Conservation (phyloP, 2,329 filamentous ascomycete genomes). For the Aspergillus fumigatiaffinis region DNA sequence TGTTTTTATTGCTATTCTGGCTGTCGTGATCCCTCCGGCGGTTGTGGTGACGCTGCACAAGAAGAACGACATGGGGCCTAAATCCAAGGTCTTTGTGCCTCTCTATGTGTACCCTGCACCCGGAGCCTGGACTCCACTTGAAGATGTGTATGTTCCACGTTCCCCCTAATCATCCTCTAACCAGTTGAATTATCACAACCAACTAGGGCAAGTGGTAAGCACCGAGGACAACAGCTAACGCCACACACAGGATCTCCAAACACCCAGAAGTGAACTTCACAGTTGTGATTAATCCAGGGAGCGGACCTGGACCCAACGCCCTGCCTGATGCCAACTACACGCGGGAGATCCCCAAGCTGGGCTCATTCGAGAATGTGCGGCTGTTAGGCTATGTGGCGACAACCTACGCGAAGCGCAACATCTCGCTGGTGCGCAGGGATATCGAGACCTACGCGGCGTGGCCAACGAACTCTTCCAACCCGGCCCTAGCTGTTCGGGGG, state of each 20-base stretch:
- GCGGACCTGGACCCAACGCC: constrained; percentile 42
- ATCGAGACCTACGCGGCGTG: constrained; percentile 46
- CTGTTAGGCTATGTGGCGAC: constrained; percentile 50
- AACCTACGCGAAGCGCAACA: constrained; percentile 43
- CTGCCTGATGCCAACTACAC: constrained; percentile 44
- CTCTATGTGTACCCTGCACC: constrained; percentile 48
- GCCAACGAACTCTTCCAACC: constrained; percentile 33
- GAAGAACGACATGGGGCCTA: constrained; percentile 33
- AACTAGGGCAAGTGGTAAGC: background rate
- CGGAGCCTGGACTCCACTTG: constrained; percentile 46
- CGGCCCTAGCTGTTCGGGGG: constrained; percentile 41
- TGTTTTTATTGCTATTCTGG: constrained; percentile 28
- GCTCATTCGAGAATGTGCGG: constrained; percentile 44
- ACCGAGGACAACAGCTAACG: constrained; percentile 17
- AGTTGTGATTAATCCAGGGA: constrained; percentile 48
- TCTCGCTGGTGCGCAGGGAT: constrained; percentile 42
- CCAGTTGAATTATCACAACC: constrained; percentile 1
- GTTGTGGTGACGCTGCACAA: constrained; percentile 32
- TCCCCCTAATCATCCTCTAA: background rate
- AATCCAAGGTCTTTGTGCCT: constrained; percentile 44
- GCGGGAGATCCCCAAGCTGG: constrained; percentile 39
- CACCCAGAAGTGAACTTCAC: constrained; percentile 47
- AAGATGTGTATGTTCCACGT: constrained; percentile 38
- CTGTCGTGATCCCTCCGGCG: constrained; percentile 29
- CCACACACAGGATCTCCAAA: constrained; percentile 31